Evolutionary conservation across 2,329 filamentous ascomycete genomes (phyloP), one percentile per base, ranked within the genome.

Genomic region (Diaporthe sp.): DNA sequence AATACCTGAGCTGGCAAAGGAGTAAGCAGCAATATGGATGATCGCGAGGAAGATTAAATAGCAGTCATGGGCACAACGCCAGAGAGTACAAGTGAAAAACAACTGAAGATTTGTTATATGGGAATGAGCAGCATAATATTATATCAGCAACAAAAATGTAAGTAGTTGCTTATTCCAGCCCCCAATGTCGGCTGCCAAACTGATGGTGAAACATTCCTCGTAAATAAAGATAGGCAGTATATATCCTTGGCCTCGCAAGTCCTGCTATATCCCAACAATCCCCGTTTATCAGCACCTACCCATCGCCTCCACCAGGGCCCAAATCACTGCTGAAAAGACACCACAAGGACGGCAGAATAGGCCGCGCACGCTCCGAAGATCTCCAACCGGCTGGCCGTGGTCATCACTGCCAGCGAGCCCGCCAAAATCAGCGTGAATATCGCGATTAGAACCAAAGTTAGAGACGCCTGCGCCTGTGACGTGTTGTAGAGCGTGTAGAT

Each of bases 291-390:
- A 57, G n/a, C 15, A 12, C 34, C 20, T 37, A 37, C 3, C 15
- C 17, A 22, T 37, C 25, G 20, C 65, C 22, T 10, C 25, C 44
- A 34, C 42, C 71, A 10, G 55, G 31, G 7, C 42, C 65, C 12
- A 76, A 75, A 15, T 76, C 71, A 25, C 75, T 75, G 57, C 76
- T 77, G 34, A 75, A 6, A 28, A 72, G 58, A 17, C 0, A 72
- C 70, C 57, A 72, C 70, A 51, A 61, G 55, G 5, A 72, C 70
- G 8, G 74, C 74, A n/a, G 60, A 75, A 34, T 76, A 77, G 12
- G 75, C 75, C 8, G 75, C 76, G 34, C 72, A 77, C 5, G 74
- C 67, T 4, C 72, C 76, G 28, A 76, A 76, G 28, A 76, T 44
- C 47, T 77, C 75, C 25, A 72, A 68, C 37, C 75, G 68, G 58